Evolutionary conservation across 2,329 filamentous ascomycete species (phyloP).

Genomic region (Diplodia corticola): DNA sequence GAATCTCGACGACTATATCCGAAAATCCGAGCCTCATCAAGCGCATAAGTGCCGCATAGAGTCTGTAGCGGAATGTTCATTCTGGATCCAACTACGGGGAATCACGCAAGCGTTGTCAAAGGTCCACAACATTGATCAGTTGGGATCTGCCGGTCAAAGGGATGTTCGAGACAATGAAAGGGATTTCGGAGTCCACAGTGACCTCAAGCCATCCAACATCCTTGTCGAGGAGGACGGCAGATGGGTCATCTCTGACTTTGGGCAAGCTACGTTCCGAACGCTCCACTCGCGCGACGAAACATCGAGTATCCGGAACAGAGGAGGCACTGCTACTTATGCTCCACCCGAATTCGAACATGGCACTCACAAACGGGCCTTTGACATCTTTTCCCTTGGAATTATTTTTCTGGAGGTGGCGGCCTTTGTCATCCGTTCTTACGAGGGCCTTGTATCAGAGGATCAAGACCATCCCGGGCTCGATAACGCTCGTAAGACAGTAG

Average conservation of each 20-base stretch:
- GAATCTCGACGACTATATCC: constrained; percentile 23
- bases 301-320: too few relatives aligned
- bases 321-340: too few relatives aligned
- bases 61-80: not conserved
- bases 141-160: not conserved
- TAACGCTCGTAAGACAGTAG: too few relatives aligned
- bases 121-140: not conserved
- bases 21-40: not conserved
- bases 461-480: too few relatives aligned
- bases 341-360: too few relatives aligned
- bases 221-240: not conserved
- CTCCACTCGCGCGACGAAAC: too few relatives aligned
- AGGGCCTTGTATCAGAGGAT: too few relatives aligned
- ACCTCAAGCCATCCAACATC: constrained; percentile 24
- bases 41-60: not conserved
- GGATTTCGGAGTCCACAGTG: not conserved
- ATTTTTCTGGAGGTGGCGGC: too few relatives aligned
- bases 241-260: constrained; percentile 25
- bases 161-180: not conserved
- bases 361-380: too few relatives aligned
- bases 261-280: not conserved
- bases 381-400: too few relatives aligned
- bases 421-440: too few relatives aligned
- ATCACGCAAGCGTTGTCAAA: constrained; percentile 21
- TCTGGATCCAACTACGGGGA: constrained; percentile 24